Percentiles rank a stretch among this genome's conserved stretches.
Conservation (phyloP, 305 asterid species). For the Solanum chacoense region DNA sequence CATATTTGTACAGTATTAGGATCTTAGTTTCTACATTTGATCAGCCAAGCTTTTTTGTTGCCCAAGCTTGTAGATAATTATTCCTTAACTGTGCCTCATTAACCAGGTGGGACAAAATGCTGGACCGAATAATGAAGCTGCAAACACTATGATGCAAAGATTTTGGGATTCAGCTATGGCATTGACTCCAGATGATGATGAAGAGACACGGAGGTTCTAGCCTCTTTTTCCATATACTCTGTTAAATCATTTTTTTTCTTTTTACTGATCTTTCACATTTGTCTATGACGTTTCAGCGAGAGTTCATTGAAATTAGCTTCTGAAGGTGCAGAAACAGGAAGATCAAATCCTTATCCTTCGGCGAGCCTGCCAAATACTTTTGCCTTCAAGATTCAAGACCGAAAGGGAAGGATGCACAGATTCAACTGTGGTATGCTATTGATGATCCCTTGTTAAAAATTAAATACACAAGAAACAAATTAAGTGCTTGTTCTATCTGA, state of each 20-base stretch:
- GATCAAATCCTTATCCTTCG: slow-evolving; percentile 40
- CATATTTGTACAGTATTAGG: background rate
- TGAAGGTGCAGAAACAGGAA: slow-evolving; percentile 71
- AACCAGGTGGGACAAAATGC: slow-evolving; percentile 75
- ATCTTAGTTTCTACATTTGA: background rate
- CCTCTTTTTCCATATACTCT: background rate
- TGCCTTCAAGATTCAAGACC: slow-evolving; percentile 89
- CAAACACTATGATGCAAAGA: slow-evolving; percentile 79
- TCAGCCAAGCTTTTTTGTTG: background rate
- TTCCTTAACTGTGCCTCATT: background rate
- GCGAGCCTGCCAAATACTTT: slow-evolving; percentile 40
- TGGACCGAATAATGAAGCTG: slow-evolving; percentile 63
- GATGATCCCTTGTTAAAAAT: background rate
- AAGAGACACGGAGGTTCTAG: slow-evolving; percentile 60
- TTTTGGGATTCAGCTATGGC: slow-evolving; percentile 99
- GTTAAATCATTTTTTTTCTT: background rate
- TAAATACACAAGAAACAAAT: background rate
- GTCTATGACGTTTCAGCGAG: slow-evolving; percentile 41
- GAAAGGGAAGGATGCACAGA: slow-evolving; percentile 88
- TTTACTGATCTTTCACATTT: slow-evolving; percentile 15
- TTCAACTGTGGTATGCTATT: slow-evolving; percentile 63
- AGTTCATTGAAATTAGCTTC: slow-evolving; percentile 69
- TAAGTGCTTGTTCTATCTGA: background rate
- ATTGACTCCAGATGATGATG: slow-evolving; percentile 67
- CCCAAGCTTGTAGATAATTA: background rate